phyloP scores from a whole-genome alignment of 1,284 basidiomycete species.

The Peniophora sp. region DNA sequence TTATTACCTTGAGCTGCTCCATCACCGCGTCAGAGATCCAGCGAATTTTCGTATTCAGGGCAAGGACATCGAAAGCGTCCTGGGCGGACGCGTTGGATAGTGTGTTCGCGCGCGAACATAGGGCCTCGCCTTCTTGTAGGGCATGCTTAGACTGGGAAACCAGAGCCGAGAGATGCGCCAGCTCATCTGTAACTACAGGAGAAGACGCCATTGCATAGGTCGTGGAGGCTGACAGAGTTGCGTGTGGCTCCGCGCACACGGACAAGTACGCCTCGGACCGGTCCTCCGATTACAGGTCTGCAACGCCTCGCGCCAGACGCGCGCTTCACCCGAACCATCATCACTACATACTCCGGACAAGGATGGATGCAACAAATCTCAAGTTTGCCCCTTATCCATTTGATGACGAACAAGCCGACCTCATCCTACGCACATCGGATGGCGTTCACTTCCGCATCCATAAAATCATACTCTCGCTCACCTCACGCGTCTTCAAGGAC shows the following conservation, averaged over 20 bases:
- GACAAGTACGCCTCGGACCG: too few species aligned
- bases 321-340: too few species aligned
- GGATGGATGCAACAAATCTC: too few species aligned
- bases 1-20: slow-evolving; percentile 62
- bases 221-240: neutral
- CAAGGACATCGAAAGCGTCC: slow-evolving; percentile 58
- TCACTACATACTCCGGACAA: too few species aligned
- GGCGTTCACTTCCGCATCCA: slow-evolving; percentile 11
- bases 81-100: slow-evolving; percentile 56
- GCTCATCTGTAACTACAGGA: slow-evolving; percentile 21
- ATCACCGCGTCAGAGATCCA: slow-evolving; percentile 67
- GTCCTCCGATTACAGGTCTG: too few species aligned
- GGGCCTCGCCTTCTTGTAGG: slow-evolving; percentile 62
- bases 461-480: slow-evolving; percentile 12
- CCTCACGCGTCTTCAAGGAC: slow-evolving; percentile 15
- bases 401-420: slow-evolving; percentile 12
- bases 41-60: slow-evolving; percentile 66
- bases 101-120: slow-evolving; percentile 57
- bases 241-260: neutral
- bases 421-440: slow-evolving; percentile 14
- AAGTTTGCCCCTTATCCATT: neutral
- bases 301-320: too few species aligned
- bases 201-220: slow-evolving; percentile 2
- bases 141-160: slow-evolving; percentile 75
- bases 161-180: slow-evolving; percentile 54